Percentiles rank a stretch among this genome's conserved stretches.
These are phyloP conservation scores for Adansonia madagascariensis DNA, from an alignment of 441 rosid genomes.

Conservation along the genomic window DNA sequence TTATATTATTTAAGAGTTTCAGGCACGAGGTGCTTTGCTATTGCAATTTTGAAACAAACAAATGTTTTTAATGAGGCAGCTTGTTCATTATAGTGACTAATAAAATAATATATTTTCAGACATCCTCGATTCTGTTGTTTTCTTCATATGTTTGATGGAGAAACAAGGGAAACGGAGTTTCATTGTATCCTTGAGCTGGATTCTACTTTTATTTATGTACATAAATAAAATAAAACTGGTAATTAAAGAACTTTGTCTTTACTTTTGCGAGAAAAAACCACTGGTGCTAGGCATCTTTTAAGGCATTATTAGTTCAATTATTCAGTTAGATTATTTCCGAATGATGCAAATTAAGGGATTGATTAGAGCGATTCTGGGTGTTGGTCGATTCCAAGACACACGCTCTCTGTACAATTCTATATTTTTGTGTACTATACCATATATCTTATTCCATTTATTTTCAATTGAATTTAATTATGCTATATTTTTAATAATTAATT, in stretches of 20 bases:
- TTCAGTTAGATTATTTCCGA: neutral
- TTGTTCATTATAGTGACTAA: neutral
- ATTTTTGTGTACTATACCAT: neutral
- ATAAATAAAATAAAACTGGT: neutral
- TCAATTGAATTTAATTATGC: too few species aligned
- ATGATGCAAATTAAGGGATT: too few species aligned
- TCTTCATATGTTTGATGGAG: neutral
- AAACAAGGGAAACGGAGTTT: neutral
- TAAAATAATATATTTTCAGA: neutral
- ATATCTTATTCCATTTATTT: too few species aligned
- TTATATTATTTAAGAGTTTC: neutral
- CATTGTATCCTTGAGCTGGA: neutral
- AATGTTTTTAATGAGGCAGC: neutral
- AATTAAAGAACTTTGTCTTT: neutral
- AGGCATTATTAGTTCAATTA: conserved; percentile 16
- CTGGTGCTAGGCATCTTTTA: conserved; percentile 18
- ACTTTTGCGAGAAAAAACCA: conserved; percentile 18
- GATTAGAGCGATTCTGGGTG: conserved; percentile 14
- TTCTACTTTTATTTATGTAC: neutral
- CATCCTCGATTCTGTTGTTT: neutral
- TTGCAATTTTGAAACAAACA: neutral
- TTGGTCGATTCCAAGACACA: conserved; percentile 28
- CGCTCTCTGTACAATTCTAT: conserved; percentile 12
- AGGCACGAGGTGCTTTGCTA: neutral
- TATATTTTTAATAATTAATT: too few species aligned